Percentiles rank a stretch among this genome's conserved stretches.
These are phyloP conservation scores for Boletus austroedulis DNA, from an alignment of 1,284 basidiomycete species.

Conservation along the genomic window DNA sequence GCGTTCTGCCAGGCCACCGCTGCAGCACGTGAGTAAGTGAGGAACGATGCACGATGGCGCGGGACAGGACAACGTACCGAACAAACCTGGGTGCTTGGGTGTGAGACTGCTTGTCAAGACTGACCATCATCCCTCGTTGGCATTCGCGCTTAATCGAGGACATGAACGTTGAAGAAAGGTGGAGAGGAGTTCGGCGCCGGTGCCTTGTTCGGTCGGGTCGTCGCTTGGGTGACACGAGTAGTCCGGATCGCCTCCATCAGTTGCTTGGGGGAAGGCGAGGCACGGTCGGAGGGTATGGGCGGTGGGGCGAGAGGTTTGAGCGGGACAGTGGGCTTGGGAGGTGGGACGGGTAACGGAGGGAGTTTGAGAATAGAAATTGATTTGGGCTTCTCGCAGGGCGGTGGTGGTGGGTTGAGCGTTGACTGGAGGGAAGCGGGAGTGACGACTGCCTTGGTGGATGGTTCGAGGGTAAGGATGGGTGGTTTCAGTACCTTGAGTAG, in stretches of 20 bases:
- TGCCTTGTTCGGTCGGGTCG: conserved; percentile 41
- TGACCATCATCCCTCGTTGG: conserved; percentile 35
- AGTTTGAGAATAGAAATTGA: no score
- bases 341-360: no score
- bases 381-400: conserved; percentile 23
- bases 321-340: no score
- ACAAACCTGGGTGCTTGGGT: conserved; percentile 32
- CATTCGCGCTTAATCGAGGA: conserved; percentile 40
- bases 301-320: conserved; percentile 31
- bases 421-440: conserved; percentile 9
- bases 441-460: conserved; percentile 4
- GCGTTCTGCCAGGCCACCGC: conserved; percentile 51
- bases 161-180: conserved; percentile 37
- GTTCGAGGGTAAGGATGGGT: conserved; percentile 9
- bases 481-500: conserved; percentile 19
- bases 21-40: background rate
- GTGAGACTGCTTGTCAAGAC: conserved; percentile 34
- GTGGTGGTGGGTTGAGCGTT: background rate
- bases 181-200: conserved; percentile 39
- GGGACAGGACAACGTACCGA: conserved; percentile 21
- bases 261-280: conserved; percentile 22
- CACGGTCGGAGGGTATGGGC: conserved; percentile 9
- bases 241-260: conserved; percentile 43
- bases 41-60: background rate
- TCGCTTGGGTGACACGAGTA: conserved; percentile 43